These are phyloP conservation scores for Acanthamoeba pearcei DNA, from an alignment of 208 protist species.

Conservation along the genomic window DNA sequence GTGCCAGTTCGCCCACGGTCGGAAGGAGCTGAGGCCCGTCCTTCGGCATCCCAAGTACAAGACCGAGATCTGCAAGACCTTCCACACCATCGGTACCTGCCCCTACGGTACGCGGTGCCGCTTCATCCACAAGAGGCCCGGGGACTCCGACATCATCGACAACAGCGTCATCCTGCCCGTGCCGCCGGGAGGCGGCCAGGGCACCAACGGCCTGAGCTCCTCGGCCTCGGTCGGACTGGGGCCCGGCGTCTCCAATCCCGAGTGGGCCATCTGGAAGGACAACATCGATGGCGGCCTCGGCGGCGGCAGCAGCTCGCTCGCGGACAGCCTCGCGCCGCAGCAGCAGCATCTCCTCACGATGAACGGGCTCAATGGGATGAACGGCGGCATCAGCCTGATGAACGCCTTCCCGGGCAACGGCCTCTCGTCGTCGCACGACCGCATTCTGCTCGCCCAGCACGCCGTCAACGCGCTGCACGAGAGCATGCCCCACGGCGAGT, in stretches of 20 bases:
- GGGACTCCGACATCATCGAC: slow-evolving; percentile 13
- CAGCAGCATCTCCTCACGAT: slow-evolving; percentile 67
- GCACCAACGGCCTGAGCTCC: neutral
- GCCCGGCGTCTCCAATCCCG: neutral
- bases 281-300: neutral
- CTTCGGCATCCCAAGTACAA: slow-evolving; percentile 89
- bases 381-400: slow-evolving; percentile 54
- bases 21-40: slow-evolving; percentile 85
- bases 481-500: neutral
- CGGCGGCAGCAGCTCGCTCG: neutral
- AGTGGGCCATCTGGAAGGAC: slow-evolving; percentile 37
- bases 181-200: neutral
- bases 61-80: slow-evolving; percentile 89
- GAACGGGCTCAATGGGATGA: slow-evolving; percentile 41
- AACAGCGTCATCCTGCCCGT: slow-evolving; percentile 70
- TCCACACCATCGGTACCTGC: slow-evolving; percentile 83
- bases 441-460: slow-evolving; percentile 21
- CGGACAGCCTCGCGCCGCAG: slow-evolving; percentile 32
- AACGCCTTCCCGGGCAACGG: neutral
- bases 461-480: neutral
- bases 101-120: slow-evolving; percentile 85
- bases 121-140: slow-evolving; percentile 82
- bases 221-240: neutral
- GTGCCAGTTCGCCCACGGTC: slow-evolving; percentile 90
- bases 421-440: slow-evolving; percentile 43